Percentiles rank a stretch among this genome's conserved stretches.
Evolutionary conservation across 2,329 filamentous ascomycete species (phyloP).

Genomic region (Pestalotiopsis sp.): DNA sequence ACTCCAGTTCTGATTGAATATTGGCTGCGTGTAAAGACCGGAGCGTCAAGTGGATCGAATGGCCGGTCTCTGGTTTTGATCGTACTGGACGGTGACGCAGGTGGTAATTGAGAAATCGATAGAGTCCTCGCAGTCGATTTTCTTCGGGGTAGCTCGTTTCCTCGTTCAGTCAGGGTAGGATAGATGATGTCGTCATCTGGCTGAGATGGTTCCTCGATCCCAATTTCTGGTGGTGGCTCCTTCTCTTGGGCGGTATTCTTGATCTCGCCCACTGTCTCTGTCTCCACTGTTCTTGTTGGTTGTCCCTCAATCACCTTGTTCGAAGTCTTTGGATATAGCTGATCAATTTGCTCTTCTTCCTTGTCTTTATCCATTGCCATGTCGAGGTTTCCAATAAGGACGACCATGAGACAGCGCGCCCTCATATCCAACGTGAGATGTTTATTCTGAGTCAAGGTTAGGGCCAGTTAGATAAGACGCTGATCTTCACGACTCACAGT

Average conservation of each 20-base stretch:
- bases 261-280: not conserved
- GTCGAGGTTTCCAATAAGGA: conserved; percentile 6
- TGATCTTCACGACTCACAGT: not conserved
- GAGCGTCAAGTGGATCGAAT: not conserved
- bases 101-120: not conserved
- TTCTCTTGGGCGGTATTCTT: not conserved
- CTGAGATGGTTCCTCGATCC: conserved; percentile 5
- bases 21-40: not conserved
- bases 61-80: not conserved
- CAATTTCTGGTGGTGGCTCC: not conserved
- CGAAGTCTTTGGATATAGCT: not conserved
- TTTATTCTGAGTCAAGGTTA: not conserved
- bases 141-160: not conserved
- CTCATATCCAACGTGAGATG: conserved; percentile 3
- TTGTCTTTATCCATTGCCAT: not conserved
- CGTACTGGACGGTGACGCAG: not conserved
- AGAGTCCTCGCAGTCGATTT: not conserved
- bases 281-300: not conserved
- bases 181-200: not conserved
- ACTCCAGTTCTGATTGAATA: not conserved
- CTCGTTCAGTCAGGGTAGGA: not conserved
- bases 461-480: not conserved
- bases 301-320: conserved; percentile 5
- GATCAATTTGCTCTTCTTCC: not conserved
- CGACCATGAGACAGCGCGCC: conserved; percentile 6